These are phyloP conservation scores for Neurospora discreta DNA, from an alignment of 495 filamentous ascomycete genomes.

Conservation along the genomic window DNA sequence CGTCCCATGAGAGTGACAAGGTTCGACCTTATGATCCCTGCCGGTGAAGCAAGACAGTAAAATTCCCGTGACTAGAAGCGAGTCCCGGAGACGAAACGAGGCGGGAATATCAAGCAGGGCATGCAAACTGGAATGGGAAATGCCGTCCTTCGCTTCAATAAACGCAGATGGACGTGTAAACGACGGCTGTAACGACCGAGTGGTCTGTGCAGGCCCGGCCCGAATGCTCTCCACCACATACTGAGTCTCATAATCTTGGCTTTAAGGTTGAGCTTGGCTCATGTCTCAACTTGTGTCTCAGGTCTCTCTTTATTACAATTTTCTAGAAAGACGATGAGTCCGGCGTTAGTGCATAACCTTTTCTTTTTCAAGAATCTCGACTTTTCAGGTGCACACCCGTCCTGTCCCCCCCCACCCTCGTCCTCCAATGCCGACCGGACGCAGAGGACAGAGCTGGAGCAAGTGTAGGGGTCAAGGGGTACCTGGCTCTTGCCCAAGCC, in stretches of 20 bases:
- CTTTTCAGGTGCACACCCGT: background rate
- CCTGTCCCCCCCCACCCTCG: background rate
- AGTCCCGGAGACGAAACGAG: background rate
- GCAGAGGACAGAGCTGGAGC: background rate
- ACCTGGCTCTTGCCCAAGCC: background rate
- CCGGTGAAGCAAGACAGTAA: background rate
- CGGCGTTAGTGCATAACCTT: background rate
- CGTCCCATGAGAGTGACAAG: background rate
- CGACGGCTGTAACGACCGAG: background rate
- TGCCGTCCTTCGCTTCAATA: background rate
- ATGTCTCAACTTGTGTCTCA: background rate
- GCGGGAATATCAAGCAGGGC: background rate
- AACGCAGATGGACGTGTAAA: background rate
- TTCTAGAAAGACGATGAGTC: background rate
- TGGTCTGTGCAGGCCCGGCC: background rate
- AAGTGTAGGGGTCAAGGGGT: background rate
- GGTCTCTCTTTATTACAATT: background rate
- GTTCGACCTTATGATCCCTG: background rate
- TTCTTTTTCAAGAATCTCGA: background rate
- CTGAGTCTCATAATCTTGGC: background rate
- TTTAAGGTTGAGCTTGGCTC: background rate
- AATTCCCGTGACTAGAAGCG: background rate
- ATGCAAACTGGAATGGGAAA: background rate
- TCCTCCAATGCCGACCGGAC: background rate
- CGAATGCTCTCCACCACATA: background rate